Evolutionary conservation across 2,329 filamentous ascomycete species (phyloP), one percentile per base, ranked within the genome.

Genomic region (Clonostachys rosea): DNA sequence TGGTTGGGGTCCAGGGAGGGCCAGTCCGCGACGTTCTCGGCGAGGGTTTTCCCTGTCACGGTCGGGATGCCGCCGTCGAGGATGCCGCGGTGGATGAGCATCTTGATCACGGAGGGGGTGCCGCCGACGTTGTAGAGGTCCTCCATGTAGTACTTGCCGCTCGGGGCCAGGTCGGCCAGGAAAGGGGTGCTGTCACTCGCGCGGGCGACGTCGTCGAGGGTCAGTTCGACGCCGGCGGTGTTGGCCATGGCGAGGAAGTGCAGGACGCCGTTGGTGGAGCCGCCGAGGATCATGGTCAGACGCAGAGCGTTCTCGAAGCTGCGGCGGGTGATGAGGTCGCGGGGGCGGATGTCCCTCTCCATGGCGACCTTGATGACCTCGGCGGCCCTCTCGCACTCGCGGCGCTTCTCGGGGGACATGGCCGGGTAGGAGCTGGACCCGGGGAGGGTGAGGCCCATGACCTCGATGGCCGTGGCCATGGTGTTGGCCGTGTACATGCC

Each of bases 401-500:
- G 84, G 68, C 86, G 83, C 70, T 96, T 96, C 43, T 90, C 83
- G 0, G 90, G 89, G 4, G 85, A 89, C 16, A 81, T 77, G 2
- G 91, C 91, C 2, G 90, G 90, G 46, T 84, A 94, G 1, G 87
- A 91, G 0, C 88, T 91, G 0, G 89, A 94, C 2, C 90, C 90
- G 0, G 91, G 89, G 8, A 95, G 75, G 0, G 84, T 88, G 78
- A 92, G 85, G 30, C 91, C 91, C 78, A 96, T 90, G 40, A 88
- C 89, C 71, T 96, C 90, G 53, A 95, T 90, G 13, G 88, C 89
- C 0, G 88, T 92, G 5, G 89, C 88, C 89, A 96, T 92, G 20
- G 90, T 95, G 69, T 95, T 95, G 53, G 91, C 91, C 1, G 91
- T 96, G 70, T 91, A 96, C 91, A 95, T 91, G 56, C 87, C 87